phyloP scores from a whole-genome alignment of 257 asterid species.

The Forsythia suspensa region DNA sequence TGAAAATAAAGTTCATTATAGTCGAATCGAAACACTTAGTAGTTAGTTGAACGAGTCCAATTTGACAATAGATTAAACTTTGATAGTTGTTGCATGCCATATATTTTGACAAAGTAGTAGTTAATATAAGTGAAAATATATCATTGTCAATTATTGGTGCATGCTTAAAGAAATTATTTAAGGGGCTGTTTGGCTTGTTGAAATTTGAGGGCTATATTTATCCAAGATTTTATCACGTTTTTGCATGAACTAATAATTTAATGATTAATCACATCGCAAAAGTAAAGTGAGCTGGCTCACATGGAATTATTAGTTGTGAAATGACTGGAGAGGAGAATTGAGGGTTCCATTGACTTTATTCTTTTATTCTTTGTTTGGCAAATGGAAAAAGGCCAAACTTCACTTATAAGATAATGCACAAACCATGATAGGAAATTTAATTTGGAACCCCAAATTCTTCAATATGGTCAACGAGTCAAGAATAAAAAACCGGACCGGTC shows the following conservation, averaged over 20 bases:
- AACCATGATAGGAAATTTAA: background rate
- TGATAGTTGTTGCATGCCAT: too few species aligned
- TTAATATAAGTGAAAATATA: background rate
- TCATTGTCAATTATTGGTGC: too few species aligned
- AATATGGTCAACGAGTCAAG: too few species aligned
- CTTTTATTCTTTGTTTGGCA: slow-evolving; percentile 29
- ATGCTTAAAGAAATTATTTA: background rate
- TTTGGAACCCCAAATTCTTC: background rate
- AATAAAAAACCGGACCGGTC: too few species aligned
- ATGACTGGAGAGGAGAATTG: background rate
- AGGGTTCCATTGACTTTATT: slow-evolving; percentile 25
- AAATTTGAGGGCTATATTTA: background rate
- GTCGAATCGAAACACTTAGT: too few species aligned
- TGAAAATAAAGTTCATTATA: too few species aligned
- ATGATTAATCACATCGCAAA: background rate
- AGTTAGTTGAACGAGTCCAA: too few species aligned
- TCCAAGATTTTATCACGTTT: background rate
- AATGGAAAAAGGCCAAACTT: slow-evolving; percentile 8
- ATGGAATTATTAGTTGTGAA: slow-evolving; percentile 8
- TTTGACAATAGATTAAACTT: too few species aligned
- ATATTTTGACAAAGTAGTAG: background rate
- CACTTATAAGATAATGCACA: background rate
- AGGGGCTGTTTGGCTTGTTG: background rate
- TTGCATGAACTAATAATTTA: background rate
- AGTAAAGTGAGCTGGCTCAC: slow-evolving; percentile 1